Percentiles rank a stretch among this genome's conserved stretches.
Conservation (phyloP, 257 asterid species). For the Solanum sparsipilum region DNA sequence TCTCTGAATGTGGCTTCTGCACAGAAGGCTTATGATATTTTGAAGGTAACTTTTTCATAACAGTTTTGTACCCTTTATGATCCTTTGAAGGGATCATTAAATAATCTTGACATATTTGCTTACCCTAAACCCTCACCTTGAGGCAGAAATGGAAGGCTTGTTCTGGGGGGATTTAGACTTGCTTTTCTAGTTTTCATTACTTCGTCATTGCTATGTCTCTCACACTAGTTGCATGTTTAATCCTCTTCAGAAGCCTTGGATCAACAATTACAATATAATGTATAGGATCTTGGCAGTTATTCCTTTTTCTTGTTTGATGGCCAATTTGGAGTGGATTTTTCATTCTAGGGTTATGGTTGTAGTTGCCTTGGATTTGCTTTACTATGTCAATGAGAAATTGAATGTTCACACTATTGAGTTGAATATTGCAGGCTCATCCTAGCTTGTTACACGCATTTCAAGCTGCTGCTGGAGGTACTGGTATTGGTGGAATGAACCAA, state of each 20-base stretch:
- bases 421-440: slow-evolving; percentile 71
- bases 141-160: not conserved
- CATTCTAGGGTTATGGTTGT: not conserved
- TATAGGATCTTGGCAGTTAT: not conserved
- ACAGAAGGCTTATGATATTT: slow-evolving; percentile 67
- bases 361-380: not conserved
- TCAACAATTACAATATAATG: not conserved
- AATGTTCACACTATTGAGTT: not conserved
- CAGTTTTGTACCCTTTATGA: not conserved
- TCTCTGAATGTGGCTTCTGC: slow-evolving; percentile 60
- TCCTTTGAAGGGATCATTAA: not conserved
- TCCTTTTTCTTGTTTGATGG: not conserved
- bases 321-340: not conserved
- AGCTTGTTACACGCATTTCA: slow-evolving; percentile 77
- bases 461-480: slow-evolving; percentile 45
- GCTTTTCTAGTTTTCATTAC: not conserved
- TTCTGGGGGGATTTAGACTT: not conserved
- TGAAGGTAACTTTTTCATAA: slow-evolving; percentile 40
- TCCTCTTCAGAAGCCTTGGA: not conserved
- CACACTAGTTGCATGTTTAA: not conserved
- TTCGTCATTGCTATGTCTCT: not conserved
- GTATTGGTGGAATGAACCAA: slow-evolving; percentile 30
- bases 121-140: not conserved
- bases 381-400: not conserved
- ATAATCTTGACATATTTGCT: not conserved